Evolutionary conservation across 345 rosid genomes (phyloP).

Genomic region (Gossypium bickii): DNA sequence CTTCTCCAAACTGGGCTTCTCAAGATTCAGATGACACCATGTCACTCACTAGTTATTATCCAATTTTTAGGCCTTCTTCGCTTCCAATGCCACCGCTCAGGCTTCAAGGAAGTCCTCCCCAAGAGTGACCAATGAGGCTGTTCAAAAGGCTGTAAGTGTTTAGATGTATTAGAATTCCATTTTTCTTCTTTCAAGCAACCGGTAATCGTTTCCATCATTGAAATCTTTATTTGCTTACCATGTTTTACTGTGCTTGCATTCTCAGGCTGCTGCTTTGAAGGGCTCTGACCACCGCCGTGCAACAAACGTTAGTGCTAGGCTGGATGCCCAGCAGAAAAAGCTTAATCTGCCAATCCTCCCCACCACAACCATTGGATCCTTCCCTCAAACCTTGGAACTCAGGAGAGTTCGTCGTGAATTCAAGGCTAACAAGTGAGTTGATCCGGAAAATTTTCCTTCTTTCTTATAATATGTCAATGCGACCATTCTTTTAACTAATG

Average conservation of each 20-base stretch:
- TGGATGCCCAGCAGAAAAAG: conserved; percentile 95
- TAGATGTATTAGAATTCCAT: conserved; percentile 2
- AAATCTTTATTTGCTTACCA: not conserved
- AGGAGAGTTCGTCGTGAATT: conserved; percentile 98
- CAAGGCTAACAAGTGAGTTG: conserved; percentile 88
- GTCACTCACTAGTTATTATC: conserved; percentile 11
- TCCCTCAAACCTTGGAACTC: conserved; percentile 90
- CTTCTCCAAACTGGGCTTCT: not conserved
- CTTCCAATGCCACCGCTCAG: conserved; percentile 74
- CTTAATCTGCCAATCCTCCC: conserved; percentile 94
- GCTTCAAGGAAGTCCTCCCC: conserved; percentile 92
- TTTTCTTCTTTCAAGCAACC: not conserved
- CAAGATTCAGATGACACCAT: not conserved
- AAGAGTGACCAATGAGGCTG: conserved; percentile 83
- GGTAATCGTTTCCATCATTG: not conserved
- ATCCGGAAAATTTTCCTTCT: not conserved
- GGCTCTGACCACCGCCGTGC: conserved; percentile 88
- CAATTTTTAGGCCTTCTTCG: conserved; percentile 59
- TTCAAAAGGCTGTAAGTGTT: conserved; percentile 85
- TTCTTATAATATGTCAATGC: not conserved
- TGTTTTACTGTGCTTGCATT: conserved; percentile 17
- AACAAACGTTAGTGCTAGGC: conserved; percentile 81
- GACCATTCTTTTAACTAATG: conserved; percentile 11
- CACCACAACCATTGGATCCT: conserved; percentile 94
- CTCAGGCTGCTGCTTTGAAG: conserved; percentile 92